These are phyloP conservation scores for Microbotryomycetes sp. DNA, from an alignment of 1,284 basidiomycete genomes.

Conservation along the genomic window DNA sequence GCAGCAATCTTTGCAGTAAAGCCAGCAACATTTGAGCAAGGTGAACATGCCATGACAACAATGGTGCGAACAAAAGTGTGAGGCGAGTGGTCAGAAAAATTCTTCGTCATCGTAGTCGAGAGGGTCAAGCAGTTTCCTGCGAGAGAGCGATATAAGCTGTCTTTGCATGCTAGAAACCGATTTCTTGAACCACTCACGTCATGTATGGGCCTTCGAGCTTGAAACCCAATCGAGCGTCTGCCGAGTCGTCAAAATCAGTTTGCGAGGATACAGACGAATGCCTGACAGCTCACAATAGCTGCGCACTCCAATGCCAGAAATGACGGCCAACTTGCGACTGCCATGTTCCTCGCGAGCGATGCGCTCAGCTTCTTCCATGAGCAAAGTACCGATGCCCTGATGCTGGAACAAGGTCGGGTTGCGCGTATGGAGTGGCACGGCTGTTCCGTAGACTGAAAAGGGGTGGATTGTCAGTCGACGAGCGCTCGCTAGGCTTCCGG, in stretches of 20 bases:
- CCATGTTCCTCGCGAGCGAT: slow-evolving; percentile 98
- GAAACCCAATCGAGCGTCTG: slow-evolving; percentile 91
- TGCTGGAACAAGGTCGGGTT: slow-evolving; percentile 94
- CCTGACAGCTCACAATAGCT: slow-evolving; percentile 26
- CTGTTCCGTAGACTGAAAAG: slow-evolving; percentile 91
- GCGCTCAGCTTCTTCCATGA: slow-evolving; percentile 99
- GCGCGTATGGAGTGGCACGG: slow-evolving; percentile 90
- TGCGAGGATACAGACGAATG: background rate
- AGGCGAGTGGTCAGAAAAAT: background rate
- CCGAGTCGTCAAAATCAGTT: slow-evolving; percentile 48
- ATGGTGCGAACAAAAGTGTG: background rate
- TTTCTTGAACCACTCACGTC: slow-evolving; percentile 42
- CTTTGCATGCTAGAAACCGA: no score
- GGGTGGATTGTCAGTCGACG: background rate
- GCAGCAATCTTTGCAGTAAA: background rate
- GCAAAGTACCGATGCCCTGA: slow-evolving; percentile 91
- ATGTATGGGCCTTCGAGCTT: slow-evolving; percentile 94
- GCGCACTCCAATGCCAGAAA: slow-evolving; percentile 60
- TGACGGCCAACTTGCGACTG: slow-evolving; percentile 87
- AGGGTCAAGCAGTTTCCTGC: background rate
- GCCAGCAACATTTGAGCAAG: background rate
- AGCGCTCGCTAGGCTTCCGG: background rate
- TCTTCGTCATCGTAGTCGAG: background rate
- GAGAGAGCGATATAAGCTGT: no score
- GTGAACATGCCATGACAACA: background rate